Evolutionary conservation across 495 filamentous ascomycete species (phyloP).

Genomic region (Penicillium soppii): DNA sequence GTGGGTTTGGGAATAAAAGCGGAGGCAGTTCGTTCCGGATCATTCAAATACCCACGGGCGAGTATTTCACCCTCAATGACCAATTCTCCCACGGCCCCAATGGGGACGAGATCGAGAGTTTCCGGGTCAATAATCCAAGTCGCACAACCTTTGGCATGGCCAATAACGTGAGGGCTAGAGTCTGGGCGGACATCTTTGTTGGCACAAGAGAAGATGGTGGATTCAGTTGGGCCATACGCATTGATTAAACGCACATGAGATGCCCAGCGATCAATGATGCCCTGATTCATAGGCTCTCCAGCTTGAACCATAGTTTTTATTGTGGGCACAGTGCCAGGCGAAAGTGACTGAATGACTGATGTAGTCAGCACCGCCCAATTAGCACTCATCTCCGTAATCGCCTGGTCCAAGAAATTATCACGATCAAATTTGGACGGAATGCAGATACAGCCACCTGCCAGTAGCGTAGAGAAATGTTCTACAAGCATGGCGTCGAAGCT

Average conservation of each 20-base stretch:
- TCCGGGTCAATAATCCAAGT: no score
- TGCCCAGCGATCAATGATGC: neutral
- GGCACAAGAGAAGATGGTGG: neutral
- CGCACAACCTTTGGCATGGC: no score
- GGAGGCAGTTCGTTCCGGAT: slow-evolving; percentile 29
- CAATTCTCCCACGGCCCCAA: slow-evolving; percentile 44
- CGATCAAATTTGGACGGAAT: slow-evolving; percentile 46
- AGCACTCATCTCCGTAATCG: neutral
- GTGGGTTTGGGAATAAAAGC: slow-evolving; percentile 45
- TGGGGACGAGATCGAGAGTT: slow-evolving; percentile 7
- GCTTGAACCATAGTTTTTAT: neutral
- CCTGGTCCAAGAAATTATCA: neutral
- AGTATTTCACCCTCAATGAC: slow-evolving; percentile 41
- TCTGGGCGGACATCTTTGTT: no score
- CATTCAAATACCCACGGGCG: slow-evolving; percentile 41
- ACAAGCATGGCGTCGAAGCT: slow-evolving; percentile 37
- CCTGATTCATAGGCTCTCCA: neutral
- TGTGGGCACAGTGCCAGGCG: neutral
- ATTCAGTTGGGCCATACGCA: neutral
- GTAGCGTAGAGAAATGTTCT: slow-evolving; percentile 36
- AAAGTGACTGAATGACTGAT: neutral
- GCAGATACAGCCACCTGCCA: slow-evolving; percentile 49
- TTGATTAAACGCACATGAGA: neutral
- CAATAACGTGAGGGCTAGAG: no score
- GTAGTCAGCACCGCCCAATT: neutral